Evolutionary conservation across 352 stramenopile genomes (phyloP), one percentile per base, ranked within the genome.

Genomic region (Globisporangium apiculatum): DNA sequence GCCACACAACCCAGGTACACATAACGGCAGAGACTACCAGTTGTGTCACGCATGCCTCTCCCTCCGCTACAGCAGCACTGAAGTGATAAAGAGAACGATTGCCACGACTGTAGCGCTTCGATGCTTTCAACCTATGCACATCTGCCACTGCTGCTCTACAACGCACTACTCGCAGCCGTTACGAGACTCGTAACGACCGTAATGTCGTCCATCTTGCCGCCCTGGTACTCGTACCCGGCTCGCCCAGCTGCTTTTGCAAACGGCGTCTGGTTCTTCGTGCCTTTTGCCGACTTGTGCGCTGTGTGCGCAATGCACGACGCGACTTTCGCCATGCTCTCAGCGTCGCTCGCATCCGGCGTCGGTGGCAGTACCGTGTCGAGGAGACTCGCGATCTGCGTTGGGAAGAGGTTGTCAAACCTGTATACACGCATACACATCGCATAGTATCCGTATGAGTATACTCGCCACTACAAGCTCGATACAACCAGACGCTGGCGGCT

Each of bases 401-500:
- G 79, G 55, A 85, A 91, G n/a, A 99, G 69, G 66, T 99, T 99
- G 70, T 99, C 95, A 72, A 99, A 98, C 18, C 85, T 95, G 57
- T 4, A 18, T 17, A 1, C 14, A 46, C 38, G 11, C 31, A 24
- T 5, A 55, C 38, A 51, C 37, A 55, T 46, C 36, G 24, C 24
- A 31, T 31, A 3, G 24, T 31, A 31, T 31, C 24, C 24, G 24
- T 31, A 31, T 31, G 24, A 31, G 24, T 31, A 31, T 31, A 31
- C 24, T 31, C 0, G 24, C 24, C 24, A 31, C 24, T 3, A 31
- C 24, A 31, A 31, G 24, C 24, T 31, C 24, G 24, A 31, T 31
- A 57, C 8, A 11, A 15, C 35, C 17, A 11, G 9, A 41, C 36
- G 10, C 12, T 14, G 9, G 35, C 49, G n/a, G 10, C 45, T 49